These are phyloP conservation scores for Fonsecaea pugnacius DNA, from an alignment of 2,329 filamentous ascomycete genomes.

Conservation along the genomic window DNA sequence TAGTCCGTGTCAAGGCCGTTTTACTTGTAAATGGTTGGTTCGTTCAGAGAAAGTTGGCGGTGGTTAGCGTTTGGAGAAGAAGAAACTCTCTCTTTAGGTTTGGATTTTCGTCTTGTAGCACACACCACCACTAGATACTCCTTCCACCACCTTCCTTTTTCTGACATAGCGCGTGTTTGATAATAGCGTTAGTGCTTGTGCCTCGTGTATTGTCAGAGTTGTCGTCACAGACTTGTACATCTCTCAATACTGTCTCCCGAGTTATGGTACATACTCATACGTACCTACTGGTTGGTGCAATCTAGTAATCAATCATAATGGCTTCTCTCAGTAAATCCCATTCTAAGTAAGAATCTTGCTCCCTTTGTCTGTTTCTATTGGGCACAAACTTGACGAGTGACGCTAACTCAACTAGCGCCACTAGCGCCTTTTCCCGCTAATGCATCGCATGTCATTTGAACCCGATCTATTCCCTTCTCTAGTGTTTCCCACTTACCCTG, in stretches of 20 bases:
- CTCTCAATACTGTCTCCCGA: no score
- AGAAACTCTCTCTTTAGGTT: background rate
- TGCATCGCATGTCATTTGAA: slow-evolving; percentile 17
- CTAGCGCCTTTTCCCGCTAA: background rate
- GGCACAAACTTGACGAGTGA: background rate
- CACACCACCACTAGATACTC: background rate
- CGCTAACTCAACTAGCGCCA: no score
- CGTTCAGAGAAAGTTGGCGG: background rate
- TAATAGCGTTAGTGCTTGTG: background rate
- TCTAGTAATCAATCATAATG: background rate
- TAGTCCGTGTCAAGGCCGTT: slow-evolving; percentile 1
- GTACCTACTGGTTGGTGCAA: no score
- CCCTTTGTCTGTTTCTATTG: background rate
- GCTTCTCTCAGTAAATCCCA: background rate
- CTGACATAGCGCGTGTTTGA: background rate
- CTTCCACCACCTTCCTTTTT: background rate
- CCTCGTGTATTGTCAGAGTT: background rate
- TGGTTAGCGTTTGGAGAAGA: background rate
- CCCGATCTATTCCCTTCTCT: slow-evolving; percentile 13
- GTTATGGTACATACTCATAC: no score
- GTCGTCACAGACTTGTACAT: no score
- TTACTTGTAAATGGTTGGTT: background rate
- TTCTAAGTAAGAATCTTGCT: slow-evolving; percentile 1
- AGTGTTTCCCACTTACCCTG: background rate
- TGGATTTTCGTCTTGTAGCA: background rate